These are phyloP conservation scores for Xylaria multiplex DNA, from an alignment of 2,329 filamentous ascomycete genomes.

Conservation along the genomic window DNA sequence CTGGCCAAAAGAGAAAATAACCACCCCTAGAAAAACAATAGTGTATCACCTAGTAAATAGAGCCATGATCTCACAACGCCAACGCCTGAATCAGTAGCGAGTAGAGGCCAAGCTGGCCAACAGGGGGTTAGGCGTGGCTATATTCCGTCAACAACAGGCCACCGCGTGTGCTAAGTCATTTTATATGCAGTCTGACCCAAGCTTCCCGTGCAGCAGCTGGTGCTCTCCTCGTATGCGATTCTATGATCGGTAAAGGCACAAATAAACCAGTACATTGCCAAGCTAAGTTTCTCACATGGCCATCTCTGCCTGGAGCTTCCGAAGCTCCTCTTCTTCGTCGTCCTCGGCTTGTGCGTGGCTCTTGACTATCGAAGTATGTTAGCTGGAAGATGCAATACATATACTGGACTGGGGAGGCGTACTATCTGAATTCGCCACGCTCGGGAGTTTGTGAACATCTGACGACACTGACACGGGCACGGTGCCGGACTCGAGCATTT, in stretches of 20 bases:
- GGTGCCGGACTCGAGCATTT: constrained; percentile 89
- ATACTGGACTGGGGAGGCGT: constrained; percentile 54
- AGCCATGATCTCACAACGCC: constrained; percentile 45
- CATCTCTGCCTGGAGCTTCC: constrained; percentile 96
- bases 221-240: constrained; percentile 30
- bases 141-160: constrained; percentile 21
- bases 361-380: constrained; percentile 55
- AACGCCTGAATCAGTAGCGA: constrained; percentile 42
- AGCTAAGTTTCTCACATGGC: constrained; percentile 74
- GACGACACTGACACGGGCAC: constrained; percentile 72
- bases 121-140: constrained; percentile 17
- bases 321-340: constrained; percentile 94
- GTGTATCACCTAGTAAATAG: constrained; percentile 42
- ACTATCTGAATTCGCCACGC: constrained; percentile 79
- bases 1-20: constrained; percentile 23
- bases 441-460: constrained; percentile 80
- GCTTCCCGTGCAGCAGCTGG: constrained; percentile 16
- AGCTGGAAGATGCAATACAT: constrained; percentile 19
- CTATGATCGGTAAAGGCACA: constrained; percentile 37
- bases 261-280: constrained; percentile 24
- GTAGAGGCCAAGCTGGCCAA: constrained; percentile 10
- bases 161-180: constrained; percentile 24
- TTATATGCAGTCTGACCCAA: constrained; percentile 30
- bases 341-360: constrained; percentile 72
- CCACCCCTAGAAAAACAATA: constrained; percentile 37